Base-by-base conservation (phyloP, 2,329 filamentous ascomycete genomes). In the Ramularia collo-cygni region DNA sequence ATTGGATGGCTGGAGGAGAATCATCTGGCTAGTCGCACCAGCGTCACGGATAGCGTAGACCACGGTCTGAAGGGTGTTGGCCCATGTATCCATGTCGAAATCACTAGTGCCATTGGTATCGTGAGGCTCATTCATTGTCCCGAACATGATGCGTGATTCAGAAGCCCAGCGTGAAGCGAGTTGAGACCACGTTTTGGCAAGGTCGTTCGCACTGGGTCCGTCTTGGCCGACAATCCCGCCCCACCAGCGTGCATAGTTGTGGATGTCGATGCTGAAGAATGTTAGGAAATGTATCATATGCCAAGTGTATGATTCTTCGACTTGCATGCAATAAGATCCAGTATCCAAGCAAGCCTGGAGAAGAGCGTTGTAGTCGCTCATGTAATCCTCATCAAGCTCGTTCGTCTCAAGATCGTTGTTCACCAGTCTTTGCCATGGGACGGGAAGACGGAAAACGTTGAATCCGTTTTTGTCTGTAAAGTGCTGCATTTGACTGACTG, bases 71-170 rank as follows among this genome's bases (percentile, higher is more conserved):
- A 76, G 73, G 0, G 75, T 78, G 3, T 67, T 57, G 1, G 75
- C 77, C 80, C 80, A 84, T 1, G 62, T 58, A 17, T 54, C 58
- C 48, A 81, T 66, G 51, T 78, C 70, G 37, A 60, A 42, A 32
- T 56, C 55, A 75, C 60, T 3, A 5, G 6, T 21, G 28, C 42
- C 13, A 41, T 40, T n/a, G 15, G 29, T 2, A 6, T 15, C 10
- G 28, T 35, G 17, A 2, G 80, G 79, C 62, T 68, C 81, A 61
- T 84, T 85, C 79, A 84, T 83, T 31, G 84, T 56, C 9, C 77
- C 79, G 48, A 84, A 81, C 3, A 74, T 67, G 18, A 84, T 62
- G 43, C 72, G 76, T 27, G 66, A 56, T 34, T 76, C 61, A 5
- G 54, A 53, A 14, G 67, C 69, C 59, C 83, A 84, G 54, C 76